Conservation (phyloP, 768 basidiomycete species). For the Phaffia tasmanica region DNA sequence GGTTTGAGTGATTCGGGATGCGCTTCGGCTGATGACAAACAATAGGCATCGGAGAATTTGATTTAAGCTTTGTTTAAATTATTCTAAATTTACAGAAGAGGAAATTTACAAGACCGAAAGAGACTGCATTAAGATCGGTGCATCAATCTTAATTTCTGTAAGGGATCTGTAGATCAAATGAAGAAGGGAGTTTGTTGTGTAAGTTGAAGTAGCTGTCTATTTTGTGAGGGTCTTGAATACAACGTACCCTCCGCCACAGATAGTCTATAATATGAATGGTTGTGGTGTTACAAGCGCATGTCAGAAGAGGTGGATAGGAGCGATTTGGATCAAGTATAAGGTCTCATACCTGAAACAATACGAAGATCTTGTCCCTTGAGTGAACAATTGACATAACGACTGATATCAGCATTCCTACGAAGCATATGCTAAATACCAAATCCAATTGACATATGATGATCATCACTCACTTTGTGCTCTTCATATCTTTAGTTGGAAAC, state of each 20-base stretch:
- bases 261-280: not conserved
- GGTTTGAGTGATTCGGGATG: conserved; percentile 13
- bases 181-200: not conserved
- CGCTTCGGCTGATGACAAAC: conserved; percentile 4
- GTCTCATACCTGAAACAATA: conserved; percentile 16
- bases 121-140: conserved; percentile 6
- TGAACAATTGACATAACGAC: not conserved
- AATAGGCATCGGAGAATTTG: not conserved
- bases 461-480: conserved; percentile 5
- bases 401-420: not conserved
- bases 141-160: conserved; percentile 10
- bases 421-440: not conserved
- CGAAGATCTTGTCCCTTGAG: conserved; percentile 21
- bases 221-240: not conserved
- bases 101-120: conserved; percentile 16
- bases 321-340: too few relatives aligned
- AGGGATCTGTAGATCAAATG: not conserved
- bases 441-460: not conserved
- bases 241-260: conserved; percentile 13
- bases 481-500: conserved; percentile 16
- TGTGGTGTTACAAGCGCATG: too few relatives aligned
- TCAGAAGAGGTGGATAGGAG: too few relatives aligned
- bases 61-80: not conserved
- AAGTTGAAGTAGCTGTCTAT: too few relatives aligned
- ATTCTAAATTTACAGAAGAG: not conserved